phyloP scores from a whole-genome alignment of 2,329 filamentous ascomycete species.

The Trichophyton schoenleinii region DNA sequence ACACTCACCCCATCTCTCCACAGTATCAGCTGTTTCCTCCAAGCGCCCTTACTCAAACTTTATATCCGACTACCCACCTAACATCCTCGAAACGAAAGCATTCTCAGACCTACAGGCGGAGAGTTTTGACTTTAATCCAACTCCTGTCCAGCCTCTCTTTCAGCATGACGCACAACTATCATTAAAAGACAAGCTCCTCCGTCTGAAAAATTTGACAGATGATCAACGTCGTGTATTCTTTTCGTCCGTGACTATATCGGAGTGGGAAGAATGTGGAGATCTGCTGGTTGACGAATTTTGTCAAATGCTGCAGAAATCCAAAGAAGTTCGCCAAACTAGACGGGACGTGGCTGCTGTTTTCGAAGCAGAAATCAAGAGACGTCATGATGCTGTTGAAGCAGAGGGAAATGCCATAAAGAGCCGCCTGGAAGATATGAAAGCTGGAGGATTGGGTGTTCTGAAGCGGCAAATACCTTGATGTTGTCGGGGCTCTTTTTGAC shows the following conservation, averaged over 20 bases:
- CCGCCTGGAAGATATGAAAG: conserved; percentile 43
- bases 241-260: conserved; percentile 37
- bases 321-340: conserved; percentile 41
- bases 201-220: conserved; percentile 26
- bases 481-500: not conserved
- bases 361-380: conserved; percentile 42
- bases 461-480: conserved; percentile 22
- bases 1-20: conserved; percentile 17
- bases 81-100: conserved; percentile 34
- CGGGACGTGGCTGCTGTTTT: conserved; percentile 41
- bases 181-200: conserved; percentile 26
- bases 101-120: conserved; percentile 40
- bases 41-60: conserved; percentile 21
- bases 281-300: conserved; percentile 47
- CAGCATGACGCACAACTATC: conserved; percentile 17
- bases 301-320: conserved; percentile 40
- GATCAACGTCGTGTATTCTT: conserved; percentile 40
- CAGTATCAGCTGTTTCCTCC: conserved; percentile 18
- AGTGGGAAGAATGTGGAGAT: conserved; percentile 52
- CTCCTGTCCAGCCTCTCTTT: conserved; percentile 16
- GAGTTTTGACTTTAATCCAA: conserved; percentile 36
- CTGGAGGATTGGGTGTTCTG: conserved; percentile 42
- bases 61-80: conserved; percentile 37
- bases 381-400: conserved; percentile 40
- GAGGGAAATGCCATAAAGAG: conserved; percentile 38